Percentiles rank a stretch among this genome's conserved stretches.
Evolutionary conservation across 768 basidiomycete species (phyloP).

Genomic region (Naganishia vaughanmartiniae): DNA sequence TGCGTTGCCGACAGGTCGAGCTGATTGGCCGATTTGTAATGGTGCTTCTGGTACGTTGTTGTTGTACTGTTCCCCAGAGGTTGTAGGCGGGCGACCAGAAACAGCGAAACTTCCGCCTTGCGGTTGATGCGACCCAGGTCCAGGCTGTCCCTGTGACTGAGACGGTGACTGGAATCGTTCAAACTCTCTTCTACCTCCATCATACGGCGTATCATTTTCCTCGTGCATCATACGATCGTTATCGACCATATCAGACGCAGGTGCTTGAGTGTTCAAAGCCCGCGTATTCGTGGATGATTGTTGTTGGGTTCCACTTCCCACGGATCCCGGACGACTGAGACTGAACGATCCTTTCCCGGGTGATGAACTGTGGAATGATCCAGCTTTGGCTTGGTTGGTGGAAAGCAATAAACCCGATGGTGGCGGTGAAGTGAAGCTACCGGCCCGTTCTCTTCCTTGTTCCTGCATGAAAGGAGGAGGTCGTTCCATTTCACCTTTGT

Average conservation of each 20-base stretch:
- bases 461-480: not conserved
- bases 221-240: not conserved
- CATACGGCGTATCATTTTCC: not conserved
- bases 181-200: too few relatives aligned
- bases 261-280: too few relatives aligned
- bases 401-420: not conserved
- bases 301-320: not conserved
- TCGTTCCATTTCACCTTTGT: too few relatives aligned
- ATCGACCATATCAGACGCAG: not conserved
- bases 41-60: not conserved
- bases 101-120: slow-evolving; percentile 8
- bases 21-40: not conserved
- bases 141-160: too few relatives aligned
- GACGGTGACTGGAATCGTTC: not conserved
- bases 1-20: not conserved
- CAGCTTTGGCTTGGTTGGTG: not conserved
- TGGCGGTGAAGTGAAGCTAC: slow-evolving; percentile 1
- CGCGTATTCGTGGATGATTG: not conserved
- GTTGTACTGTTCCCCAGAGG: not conserved
- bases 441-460: not conserved
- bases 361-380: not conserved
- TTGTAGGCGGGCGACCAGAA: not conserved
- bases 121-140: not conserved
- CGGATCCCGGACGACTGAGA: not conserved
- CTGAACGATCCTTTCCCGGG: not conserved